Evolutionary conservation across 192 early-diverging fungal genomes (phyloP).

Genomic region (Podila verticillata): DNA sequence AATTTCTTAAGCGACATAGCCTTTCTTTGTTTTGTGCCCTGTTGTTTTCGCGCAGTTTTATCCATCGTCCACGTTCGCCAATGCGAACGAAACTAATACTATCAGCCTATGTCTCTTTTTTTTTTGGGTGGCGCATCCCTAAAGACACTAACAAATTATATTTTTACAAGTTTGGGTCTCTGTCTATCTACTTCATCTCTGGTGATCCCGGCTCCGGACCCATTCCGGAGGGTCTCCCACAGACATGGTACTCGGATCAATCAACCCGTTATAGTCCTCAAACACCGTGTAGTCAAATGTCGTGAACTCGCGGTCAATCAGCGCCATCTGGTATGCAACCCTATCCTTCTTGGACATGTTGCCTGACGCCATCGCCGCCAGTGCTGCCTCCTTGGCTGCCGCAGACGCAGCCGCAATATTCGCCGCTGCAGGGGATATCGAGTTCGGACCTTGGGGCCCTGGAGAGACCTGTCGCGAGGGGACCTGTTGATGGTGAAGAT

Average conservation of each 20-base stretch:
- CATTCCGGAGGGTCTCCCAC: constrained; percentile 76
- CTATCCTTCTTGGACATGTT: constrained; percentile 58
- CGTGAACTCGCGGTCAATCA: constrained; percentile 77
- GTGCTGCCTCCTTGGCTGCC: constrained; percentile 12
- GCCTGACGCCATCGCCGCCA: not conserved
- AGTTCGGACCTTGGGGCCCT: not conserved
- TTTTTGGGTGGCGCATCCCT: too few species aligned
- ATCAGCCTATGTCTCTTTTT: too few species aligned
- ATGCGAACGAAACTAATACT: too few species aligned
- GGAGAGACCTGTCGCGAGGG: constrained; percentile 16
- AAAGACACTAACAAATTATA: too few species aligned
- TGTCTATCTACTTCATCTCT: not conserved
- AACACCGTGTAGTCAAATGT: constrained; percentile 86
- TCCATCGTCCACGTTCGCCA: too few species aligned
- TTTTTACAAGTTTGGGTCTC: too few species aligned
- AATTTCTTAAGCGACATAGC: too few species aligned
- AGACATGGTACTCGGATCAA: constrained; percentile 67
- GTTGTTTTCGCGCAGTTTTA: too few species aligned
- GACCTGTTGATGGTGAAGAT: constrained; percentile 13
- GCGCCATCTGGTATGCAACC: constrained; percentile 69
- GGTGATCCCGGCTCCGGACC: constrained; percentile 56
- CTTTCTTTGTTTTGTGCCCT: too few species aligned
- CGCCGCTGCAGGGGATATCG: not conserved
- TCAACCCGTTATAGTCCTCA: constrained; percentile 73
- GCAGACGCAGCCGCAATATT: constrained; percentile 2